These are phyloP conservation scores for Solanum etuberosum DNA, from an alignment of 257 asterid genomes.

Conservation along the genomic window DNA sequence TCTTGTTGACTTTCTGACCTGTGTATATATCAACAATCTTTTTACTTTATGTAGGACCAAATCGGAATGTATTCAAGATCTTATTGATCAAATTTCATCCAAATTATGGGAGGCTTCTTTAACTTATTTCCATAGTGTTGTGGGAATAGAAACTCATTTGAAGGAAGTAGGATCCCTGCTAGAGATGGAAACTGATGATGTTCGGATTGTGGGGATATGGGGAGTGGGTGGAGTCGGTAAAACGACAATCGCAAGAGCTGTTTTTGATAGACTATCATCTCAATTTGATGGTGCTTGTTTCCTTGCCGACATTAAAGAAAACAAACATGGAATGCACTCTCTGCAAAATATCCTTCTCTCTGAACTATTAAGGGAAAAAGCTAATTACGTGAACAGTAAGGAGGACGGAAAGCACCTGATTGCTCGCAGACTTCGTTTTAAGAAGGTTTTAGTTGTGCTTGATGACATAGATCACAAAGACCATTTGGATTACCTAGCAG, in stretches of 20 bases:
- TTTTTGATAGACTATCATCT: background rate
- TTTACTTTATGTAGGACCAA: background rate
- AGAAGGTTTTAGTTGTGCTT: background rate
- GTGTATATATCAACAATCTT: too few relatives aligned
- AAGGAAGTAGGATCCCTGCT: background rate
- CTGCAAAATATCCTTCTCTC: background rate
- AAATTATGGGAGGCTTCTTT: background rate
- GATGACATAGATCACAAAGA: background rate
- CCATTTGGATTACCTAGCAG: background rate
- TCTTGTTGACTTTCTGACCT: background rate
- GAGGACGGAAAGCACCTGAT: background rate
- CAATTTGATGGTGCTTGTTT: background rate
- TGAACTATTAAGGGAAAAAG: background rate
- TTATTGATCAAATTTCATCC: background rate
- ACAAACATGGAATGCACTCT: background rate
- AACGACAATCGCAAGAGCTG: background rate
- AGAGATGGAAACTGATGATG: background rate
- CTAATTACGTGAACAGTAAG: background rate
- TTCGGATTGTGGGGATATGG: background rate
- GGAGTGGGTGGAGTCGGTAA: background rate
- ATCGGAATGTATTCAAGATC: background rate
- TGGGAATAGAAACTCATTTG: background rate
- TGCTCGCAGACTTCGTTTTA: background rate
- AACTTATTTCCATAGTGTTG: background rate
- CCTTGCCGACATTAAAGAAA: background rate